Base-by-base conservation (phyloP, 768 basidiomycete species). In the Sporobolomyces phaffii region DNA sequence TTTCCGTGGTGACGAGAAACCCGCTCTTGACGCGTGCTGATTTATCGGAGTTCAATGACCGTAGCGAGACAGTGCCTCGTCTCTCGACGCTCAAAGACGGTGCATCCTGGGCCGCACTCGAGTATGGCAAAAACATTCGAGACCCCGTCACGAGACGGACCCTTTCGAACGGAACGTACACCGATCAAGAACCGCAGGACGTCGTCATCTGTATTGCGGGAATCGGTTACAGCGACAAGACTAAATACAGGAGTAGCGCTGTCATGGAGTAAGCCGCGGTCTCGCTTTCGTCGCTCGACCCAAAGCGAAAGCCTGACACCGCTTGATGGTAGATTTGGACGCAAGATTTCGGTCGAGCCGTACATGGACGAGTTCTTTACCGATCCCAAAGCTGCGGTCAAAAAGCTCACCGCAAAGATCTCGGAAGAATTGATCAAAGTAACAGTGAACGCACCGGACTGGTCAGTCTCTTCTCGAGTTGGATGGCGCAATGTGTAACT, bases 211-310 rank as follows among this genome's bases (percentile, higher is more conserved):
- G 59, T 26, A 64, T 74, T 22, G 74, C 72, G 0, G 73, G 72
- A 0, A 91, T 99, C 69, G 90, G 91, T 18, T 98, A 98, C 78
- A 91, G 90, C 62, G 87, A 97, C 80, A 98, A 99, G 78, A 85
- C 88, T 40, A 94, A 93, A 80, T 99, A 98, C 76, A 83, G 93
- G 68, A 93, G 91, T 76, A 79, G 84, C 72, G 93, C 92, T 65
- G 79, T 89, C 80, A 71, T 80, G 53, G 66, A 78, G 78, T 78
- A 59, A 38, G 73, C 58, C 18, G 11, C 8, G 2, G 22, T 43
- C 18, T 44, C 34, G 51, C 14, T 26, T 10, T 20, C 33, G n/a
- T 24, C 57, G 14, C 1, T 20, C 34, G 28, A 40, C 17, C 1
- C 5, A 10, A 20, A 8, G 1, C 22, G 33, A 29, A 11, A 5